phyloP scores from a whole-genome alignment of 2,329 filamentous ascomycete species.

The Massarina eburnea region DNA sequence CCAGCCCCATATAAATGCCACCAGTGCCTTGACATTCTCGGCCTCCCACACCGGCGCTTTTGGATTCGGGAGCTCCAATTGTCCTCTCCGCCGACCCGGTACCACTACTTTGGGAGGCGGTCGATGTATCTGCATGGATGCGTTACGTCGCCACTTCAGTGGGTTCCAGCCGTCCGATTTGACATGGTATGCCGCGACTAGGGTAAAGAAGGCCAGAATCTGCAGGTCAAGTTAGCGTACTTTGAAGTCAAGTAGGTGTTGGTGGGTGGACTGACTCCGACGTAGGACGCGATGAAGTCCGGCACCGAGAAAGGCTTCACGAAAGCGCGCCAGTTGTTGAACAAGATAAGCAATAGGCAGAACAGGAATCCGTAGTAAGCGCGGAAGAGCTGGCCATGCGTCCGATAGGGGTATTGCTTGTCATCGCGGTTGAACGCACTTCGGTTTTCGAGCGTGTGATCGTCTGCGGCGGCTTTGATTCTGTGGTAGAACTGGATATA shows the following conservation, averaged over 20 bases:
- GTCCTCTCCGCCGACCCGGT: constrained; percentile 24
- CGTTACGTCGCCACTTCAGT: constrained; percentile 25
- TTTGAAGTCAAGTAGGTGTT: neutral
- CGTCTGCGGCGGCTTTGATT: constrained; percentile 26
- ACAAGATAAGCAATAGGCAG: constrained; percentile 25
- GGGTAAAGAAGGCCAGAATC: constrained; percentile 24
- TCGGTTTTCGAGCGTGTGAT: constrained; percentile 27
- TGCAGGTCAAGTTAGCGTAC: constrained; percentile 5
- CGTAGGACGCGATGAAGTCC: constrained; percentile 23
- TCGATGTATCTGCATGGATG: constrained; percentile 31
- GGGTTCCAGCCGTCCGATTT: constrained; percentile 31
- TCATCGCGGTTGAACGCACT: constrained; percentile 29
- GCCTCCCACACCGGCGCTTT: constrained; percentile 25
- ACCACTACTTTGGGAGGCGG: constrained; percentile 30
- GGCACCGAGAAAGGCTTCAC: constrained; percentile 15
- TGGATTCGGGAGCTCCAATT: constrained; percentile 26
- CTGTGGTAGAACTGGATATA: constrained; percentile 38
- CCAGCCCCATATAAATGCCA: constrained; percentile 29
- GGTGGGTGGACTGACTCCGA: constrained; percentile 20
- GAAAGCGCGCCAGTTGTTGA: constrained; percentile 31
- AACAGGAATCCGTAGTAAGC: constrained; percentile 31
- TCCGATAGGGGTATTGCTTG: constrained; percentile 31
- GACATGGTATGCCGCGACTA: constrained; percentile 28
- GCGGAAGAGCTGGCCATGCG: constrained; percentile 27
- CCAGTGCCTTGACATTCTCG: constrained; percentile 25